Base-by-base conservation (phyloP, 306 rosid species). In the Cucurbita maxima region DNA sequence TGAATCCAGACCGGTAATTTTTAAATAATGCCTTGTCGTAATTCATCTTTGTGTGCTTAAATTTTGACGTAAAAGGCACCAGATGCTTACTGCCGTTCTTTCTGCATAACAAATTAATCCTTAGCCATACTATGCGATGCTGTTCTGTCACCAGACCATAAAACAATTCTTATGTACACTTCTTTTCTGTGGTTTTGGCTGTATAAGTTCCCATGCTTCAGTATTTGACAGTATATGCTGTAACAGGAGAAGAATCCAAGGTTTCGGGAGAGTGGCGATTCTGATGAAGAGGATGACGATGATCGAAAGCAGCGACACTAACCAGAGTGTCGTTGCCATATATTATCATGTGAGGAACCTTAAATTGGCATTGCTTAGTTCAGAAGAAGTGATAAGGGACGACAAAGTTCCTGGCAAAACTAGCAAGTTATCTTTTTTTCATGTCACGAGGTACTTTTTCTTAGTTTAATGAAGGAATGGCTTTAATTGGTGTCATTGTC, bases 261-360 rank as follows among this genome's bases (percentile, higher is more conserved):
- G 69, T 93, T 93, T 79, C 97, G 98, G 19, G 97, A 90, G 89
- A 90, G 98, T 58, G 98, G 97, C 11, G 97, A 93, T 84, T 90
- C 96, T 41, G 98, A 93, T 73, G 98, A 93, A 1, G 98, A 93
- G 0, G 98, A 92, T 41, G 97, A 93, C 16, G 97, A 93, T 82
- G 96, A 88, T 75, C 67, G 87, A 51, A 90, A 88, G 74, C 85
- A 80, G 45, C 82, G 79, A 74, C 72, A 77, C 75, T 90, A 77
- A 78, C 73, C 25, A 5, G 9, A 30, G 58, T 15, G 59, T 5
- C 3, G 0, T 70, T 34, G 8, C 8, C 58, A 48, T 22, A 48
- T 22, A 50, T 70, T 16, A 48, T 50, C 3, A 50, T 50, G 43
- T 14, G 43, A 47, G 58, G 58, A 48, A 70, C 36, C 58, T 70